These are phyloP conservation scores for Apiotrichum laibachii DNA, from an alignment of 1,284 basidiomycete species.

Conservation along the genomic window DNA sequence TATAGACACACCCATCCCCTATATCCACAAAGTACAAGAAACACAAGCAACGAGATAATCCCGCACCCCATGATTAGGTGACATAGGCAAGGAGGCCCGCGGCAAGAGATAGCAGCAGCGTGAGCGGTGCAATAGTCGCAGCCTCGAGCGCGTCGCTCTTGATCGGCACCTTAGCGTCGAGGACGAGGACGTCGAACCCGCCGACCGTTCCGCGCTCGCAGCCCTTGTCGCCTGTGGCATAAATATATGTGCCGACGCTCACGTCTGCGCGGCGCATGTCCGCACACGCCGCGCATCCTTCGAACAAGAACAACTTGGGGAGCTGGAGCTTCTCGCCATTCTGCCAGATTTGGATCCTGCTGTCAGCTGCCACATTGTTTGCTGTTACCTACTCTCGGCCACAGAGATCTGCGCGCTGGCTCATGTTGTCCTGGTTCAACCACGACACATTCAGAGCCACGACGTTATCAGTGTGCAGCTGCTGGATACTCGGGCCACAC, in stretches of 20 bases:
- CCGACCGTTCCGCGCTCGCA: constrained; percentile 15
- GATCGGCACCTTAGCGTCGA: constrained; percentile 7
- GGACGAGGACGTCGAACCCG: constrained; percentile 19
- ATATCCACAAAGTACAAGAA: too few species aligned
- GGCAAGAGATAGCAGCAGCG: too few species aligned
- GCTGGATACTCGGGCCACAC: constrained; percentile 14
- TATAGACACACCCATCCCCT: too few species aligned
- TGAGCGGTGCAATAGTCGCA: not conserved
- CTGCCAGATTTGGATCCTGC: constrained; percentile 16
- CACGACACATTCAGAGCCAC: constrained; percentile 22
- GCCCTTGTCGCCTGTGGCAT: constrained; percentile 13
- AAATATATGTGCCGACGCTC: constrained; percentile 13
- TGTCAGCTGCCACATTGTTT: not conserved
- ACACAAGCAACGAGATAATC: too few species aligned
- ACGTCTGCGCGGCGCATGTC: constrained; percentile 15
- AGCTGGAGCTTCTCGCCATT: constrained; percentile 4
- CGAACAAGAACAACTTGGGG: constrained; percentile 20
- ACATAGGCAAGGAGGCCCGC: too few species aligned
- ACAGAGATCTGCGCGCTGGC: constrained; percentile 10
- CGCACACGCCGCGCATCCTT: constrained; percentile 21
- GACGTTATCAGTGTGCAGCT: constrained; percentile 12
- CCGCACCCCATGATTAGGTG: too few species aligned
- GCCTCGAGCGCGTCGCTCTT: not conserved
- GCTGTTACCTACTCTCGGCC: constrained; percentile 18
- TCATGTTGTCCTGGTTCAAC: constrained; percentile 11